These are phyloP conservation scores for Cavenderia fasciculata DNA, from an alignment of 78 protist genomes.

Conservation along the genomic window DNA sequence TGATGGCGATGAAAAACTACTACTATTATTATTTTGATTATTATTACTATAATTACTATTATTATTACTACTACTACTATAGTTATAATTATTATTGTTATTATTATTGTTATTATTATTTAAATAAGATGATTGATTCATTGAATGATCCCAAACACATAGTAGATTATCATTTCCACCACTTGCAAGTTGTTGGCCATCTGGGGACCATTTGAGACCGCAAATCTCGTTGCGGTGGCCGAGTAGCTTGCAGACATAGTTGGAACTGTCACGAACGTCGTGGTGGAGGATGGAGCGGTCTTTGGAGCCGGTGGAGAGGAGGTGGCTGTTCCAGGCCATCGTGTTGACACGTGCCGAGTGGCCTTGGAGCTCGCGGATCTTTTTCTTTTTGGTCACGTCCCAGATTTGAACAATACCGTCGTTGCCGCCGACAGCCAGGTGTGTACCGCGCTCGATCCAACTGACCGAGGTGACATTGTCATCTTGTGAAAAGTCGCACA, in stretches of 20 bases:
- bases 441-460: conserved; percentile 68
- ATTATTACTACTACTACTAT: too few species aligned
- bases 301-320: conserved; percentile 83
- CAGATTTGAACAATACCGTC: conserved; percentile 87
- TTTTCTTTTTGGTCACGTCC: conserved; percentile 85
- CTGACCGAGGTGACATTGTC: conserved; percentile 17
- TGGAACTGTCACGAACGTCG: conserved; percentile 89
- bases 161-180: conserved; percentile 99
- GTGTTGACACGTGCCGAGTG: conserved; percentile 90
- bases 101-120: neutral
- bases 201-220: conserved; percentile 97
- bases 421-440: conserved; percentile 94
- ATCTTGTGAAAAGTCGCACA: conserved; percentile 24
- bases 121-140: too few species aligned
- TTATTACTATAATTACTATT: neutral
- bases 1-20: neutral
- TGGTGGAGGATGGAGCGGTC: conserved; percentile 84
- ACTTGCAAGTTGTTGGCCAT: conserved; percentile 95
- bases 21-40: neutral
- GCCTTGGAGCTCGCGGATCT: conserved; percentile 82
- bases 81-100: neutral
- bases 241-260: neutral
- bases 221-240: conserved; percentile 98
- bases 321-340: conserved; percentile 92
- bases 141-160: conserved; percentile 85